Percentiles rank a stretch among this genome's conserved stretches.
Evolutionary conservation across 805 yeast genomes (phyloP).

Genomic region (Teunomyces aglyptinius): DNA sequence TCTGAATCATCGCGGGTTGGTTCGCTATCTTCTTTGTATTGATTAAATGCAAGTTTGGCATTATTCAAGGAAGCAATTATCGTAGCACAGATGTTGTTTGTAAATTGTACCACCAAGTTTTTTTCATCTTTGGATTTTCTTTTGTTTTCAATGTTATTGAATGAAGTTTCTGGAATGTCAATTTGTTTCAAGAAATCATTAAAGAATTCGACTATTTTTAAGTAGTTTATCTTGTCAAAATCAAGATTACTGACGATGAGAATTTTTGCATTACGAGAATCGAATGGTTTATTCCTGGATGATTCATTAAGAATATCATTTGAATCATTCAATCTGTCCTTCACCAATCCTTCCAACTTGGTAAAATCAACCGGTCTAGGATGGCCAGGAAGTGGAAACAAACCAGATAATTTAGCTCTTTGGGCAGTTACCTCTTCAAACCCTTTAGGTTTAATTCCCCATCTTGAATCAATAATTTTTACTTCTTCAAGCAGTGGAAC

Average conservation of each 20-base stretch:
- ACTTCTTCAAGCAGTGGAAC: slow-evolving; percentile 52
- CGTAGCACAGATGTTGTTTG: slow-evolving; percentile 54
- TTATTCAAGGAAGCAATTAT: slow-evolving; percentile 44
- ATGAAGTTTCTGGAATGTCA: slow-evolving; percentile 38
- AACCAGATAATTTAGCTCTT: slow-evolving; percentile 73
- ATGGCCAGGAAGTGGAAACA: slow-evolving; percentile 73
- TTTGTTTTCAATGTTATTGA: slow-evolving; percentile 31
- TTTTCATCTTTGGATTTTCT: slow-evolving; percentile 36
- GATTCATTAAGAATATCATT: slow-evolving; percentile 32
- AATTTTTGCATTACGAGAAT: slow-evolving; percentile 32
- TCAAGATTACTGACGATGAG: slow-evolving; percentile 32
- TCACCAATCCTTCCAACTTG: slow-evolving; percentile 38
- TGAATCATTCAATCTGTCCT: slow-evolving; percentile 30
- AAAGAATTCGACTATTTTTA: slow-evolving; percentile 43
- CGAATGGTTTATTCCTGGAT: slow-evolving; percentile 38
- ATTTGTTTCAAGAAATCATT: slow-evolving; percentile 45
- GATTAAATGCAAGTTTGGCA: slow-evolving; percentile 24
- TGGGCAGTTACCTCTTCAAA: slow-evolving; percentile 74
- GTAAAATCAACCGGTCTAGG: slow-evolving; percentile 46
- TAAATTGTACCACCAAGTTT: slow-evolving; percentile 50
- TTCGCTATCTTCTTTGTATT: slow-evolving; percentile 22
- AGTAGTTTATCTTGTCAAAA: slow-evolving; percentile 30
- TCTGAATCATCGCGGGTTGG: slow-evolving; percentile 9
- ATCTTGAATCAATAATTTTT: slow-evolving; percentile 49
- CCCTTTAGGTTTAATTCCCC: slow-evolving; percentile 74